Evolutionary conservation across 2,329 filamentous ascomycete genomes (phyloP).

Genomic region (Elsinoe australis): DNA sequence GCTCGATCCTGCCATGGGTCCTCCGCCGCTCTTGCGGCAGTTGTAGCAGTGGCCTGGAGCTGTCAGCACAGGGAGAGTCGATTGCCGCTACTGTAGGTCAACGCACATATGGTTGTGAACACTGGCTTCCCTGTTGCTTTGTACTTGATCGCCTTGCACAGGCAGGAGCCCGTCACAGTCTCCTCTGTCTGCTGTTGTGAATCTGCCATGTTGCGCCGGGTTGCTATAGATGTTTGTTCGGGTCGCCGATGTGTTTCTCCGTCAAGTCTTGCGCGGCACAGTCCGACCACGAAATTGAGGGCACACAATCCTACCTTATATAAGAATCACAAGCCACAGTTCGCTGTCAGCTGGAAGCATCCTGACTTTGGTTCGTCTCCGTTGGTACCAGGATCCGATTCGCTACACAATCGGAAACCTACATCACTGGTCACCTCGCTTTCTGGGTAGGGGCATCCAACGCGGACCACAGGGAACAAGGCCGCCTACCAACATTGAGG

Average conservation of each 20-base stretch:
- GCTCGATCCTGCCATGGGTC: conserved; percentile 8
- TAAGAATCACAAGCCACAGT: too few species aligned
- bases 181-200: background rate
- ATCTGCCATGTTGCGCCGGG: conserved; percentile 1
- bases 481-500: background rate
- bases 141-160: conserved; percentile 15
- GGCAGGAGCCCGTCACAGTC: conserved; percentile 13
- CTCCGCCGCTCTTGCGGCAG: conserved; percentile 16
- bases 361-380: too few species aligned
- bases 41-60: conserved; percentile 16
- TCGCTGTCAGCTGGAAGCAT: too few species aligned
- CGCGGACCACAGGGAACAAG: background rate
- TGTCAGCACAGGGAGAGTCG: background rate
- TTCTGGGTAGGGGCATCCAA: conserved; percentile 9
- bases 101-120: conserved; percentile 11
- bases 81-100: background rate
- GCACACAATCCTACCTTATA: too few species aligned
- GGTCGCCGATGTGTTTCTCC: background rate
- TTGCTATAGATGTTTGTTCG: background rate
- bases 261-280: too few species aligned
- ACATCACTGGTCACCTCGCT: background rate
- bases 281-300: too few species aligned
- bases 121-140: conserved; percentile 8
- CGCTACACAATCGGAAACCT: background rate
- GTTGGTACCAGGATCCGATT: background rate